A percentile compares a stretch with the other conserved stretches of the same genome.
phyloP scores from a whole-genome alignment of 2,329 filamentous ascomycete genomes.

The Claviceps fusiformis region DNA sequence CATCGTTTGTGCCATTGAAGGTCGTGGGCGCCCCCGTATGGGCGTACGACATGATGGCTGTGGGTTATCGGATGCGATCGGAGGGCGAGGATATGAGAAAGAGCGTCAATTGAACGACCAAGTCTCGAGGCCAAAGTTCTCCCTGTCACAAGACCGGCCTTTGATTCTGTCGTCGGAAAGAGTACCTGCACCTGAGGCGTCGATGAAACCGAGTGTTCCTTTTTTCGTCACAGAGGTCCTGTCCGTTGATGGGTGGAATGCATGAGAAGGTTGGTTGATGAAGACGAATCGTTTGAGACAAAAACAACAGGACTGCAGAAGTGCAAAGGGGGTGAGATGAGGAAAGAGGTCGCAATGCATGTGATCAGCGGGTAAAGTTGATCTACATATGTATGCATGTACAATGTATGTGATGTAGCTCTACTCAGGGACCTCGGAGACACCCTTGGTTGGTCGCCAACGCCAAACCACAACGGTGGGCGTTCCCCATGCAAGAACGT shows the following conservation, averaged over 20 bases:
- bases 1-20: constrained; percentile 51
- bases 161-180: not conserved
- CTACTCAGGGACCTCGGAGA: not conserved
- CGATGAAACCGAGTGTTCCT: not conserved
- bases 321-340: not conserved
- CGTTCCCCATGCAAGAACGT: not conserved
- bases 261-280: not conserved
- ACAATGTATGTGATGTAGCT: not conserved
- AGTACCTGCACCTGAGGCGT: not conserved
- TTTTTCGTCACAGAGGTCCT: not conserved
- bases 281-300: not conserved
- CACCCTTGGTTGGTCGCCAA: not conserved
- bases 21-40: constrained; percentile 42
- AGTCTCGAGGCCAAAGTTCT: not conserved
- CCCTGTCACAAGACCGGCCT: not conserved
- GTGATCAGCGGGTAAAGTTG: not conserved
- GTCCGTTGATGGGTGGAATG: not conserved
- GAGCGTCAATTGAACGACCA: not conserved
- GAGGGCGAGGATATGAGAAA: too few species aligned
- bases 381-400: not conserved
- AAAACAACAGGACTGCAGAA: not conserved
- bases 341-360: not conserved
- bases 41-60: constrained; percentile 39
- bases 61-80: not conserved
- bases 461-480: not conserved